Percentiles rank a stretch among this genome's conserved stretches.
Conservation (phyloP, 140 eudicot species). For the Erigeron philadelphicus region DNA sequence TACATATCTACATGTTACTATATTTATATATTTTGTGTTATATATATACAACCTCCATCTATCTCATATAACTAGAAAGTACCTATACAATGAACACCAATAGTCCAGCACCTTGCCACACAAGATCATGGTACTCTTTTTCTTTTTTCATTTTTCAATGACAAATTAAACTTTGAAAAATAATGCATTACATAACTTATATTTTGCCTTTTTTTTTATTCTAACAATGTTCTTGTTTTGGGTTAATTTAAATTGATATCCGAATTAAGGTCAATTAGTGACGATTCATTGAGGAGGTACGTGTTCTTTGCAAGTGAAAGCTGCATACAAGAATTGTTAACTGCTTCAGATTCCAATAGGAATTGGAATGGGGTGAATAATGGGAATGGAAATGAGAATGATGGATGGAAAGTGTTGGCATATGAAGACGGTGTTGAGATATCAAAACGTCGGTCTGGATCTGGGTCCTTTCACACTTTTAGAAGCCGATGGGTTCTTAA, state of each 20-base stretch:
- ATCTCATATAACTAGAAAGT: constrained; percentile 22
- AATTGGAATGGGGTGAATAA: constrained; percentile 29
- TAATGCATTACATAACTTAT: background rate
- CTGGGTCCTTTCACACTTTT: constrained; percentile 69
- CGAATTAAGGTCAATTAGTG: constrained; percentile 64
- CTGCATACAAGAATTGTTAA: constrained; percentile 76
- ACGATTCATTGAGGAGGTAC: constrained; percentile 75
- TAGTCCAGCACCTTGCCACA: constrained; percentile 57
- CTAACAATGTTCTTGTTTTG: constrained; percentile 9
- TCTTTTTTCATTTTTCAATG: background rate
- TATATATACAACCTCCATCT: constrained; percentile 16
- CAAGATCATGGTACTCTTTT: constrained; percentile 56
- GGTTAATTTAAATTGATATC: background rate
- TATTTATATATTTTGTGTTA: background rate
- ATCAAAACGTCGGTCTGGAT: constrained; percentile 71
- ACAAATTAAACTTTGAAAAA: constrained; percentile 2
- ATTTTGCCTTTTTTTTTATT: background rate
- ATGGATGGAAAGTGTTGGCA: constrained; percentile 69
- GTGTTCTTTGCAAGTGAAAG: constrained; percentile 80
- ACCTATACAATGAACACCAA: constrained; percentile 31
- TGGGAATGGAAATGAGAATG: constrained; percentile 34
- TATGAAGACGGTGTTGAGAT: constrained; percentile 75
- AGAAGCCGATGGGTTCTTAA: constrained; percentile 73
- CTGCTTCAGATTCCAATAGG: constrained; percentile 69
- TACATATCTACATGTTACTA: background rate